These are phyloP conservation scores for Dichotomocladium elegans DNA, from an alignment of 371 early-diverging fungal genomes.

Conservation along the genomic window DNA sequence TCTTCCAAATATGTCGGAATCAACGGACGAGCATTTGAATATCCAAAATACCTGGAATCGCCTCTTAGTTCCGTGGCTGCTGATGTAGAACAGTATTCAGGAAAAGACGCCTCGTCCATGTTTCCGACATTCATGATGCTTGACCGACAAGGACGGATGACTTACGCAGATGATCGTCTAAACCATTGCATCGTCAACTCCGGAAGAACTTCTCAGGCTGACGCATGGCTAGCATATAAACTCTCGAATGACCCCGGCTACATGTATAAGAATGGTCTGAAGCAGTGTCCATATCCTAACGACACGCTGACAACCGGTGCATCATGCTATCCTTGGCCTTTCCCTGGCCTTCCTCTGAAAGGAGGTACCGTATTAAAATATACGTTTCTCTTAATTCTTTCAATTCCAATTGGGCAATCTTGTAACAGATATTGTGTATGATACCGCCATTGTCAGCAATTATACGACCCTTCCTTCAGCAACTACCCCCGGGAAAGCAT, in stretches of 20 bases:
- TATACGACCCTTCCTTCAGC: slow-evolving; percentile 26
- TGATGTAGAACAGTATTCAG: slow-evolving; percentile 30
- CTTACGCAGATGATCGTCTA: slow-evolving; percentile 19
- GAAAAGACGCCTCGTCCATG: slow-evolving; percentile 39
- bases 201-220: slow-evolving; percentile 23
- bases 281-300: slow-evolving; percentile 34
- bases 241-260: slow-evolving; percentile 35
- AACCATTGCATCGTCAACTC: slow-evolving; percentile 20
- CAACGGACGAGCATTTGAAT: slow-evolving; percentile 40
- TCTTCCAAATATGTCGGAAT: slow-evolving; percentile 27
- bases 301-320: slow-evolving; percentile 27
- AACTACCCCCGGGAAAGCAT: slow-evolving; percentile 22
- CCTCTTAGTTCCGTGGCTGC: slow-evolving; percentile 8
- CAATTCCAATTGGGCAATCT: neutral
- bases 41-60: slow-evolving; percentile 15
- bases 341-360: slow-evolving; percentile 1
- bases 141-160: slow-evolving; percentile 12
- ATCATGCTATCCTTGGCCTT: slow-evolving; percentile 26
- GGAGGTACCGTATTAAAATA: slow-evolving; percentile 1
- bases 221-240: slow-evolving; percentile 31
- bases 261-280: slow-evolving; percentile 4
- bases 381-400: neutral
- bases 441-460: slow-evolving; percentile 12
- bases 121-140: slow-evolving; percentile 40
- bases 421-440: slow-evolving; percentile 28